Percentiles rank a stretch among this genome's conserved stretches.
phyloP scores from a whole-genome alignment of 2,329 filamentous ascomycete genomes.

The Zopfia rhizophila region DNA sequence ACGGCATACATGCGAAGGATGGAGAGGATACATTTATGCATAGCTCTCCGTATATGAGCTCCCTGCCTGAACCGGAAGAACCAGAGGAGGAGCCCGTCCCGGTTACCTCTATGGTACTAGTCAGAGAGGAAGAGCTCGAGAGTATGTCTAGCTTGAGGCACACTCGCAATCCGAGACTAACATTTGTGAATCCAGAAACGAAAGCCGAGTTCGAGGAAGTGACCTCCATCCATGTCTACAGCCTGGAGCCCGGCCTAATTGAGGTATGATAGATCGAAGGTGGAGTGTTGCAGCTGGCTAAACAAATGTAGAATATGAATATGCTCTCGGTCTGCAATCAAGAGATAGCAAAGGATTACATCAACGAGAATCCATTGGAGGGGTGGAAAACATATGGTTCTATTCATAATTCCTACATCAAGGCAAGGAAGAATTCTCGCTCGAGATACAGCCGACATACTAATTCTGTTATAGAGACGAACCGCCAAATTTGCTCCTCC shows the following conservation, averaged over 20 bases:
- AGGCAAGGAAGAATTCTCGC: conserved; percentile 49
- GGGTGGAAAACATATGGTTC: conserved; percentile 73
- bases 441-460: conserved; percentile 3
- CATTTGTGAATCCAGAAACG: conserved; percentile 61
- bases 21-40: conserved; percentile 75
- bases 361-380: conserved; percentile 68
- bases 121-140: conserved; percentile 77
- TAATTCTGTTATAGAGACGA: conserved; percentile 53
- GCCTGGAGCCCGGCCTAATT: conserved; percentile 75
- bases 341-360: conserved; percentile 67
- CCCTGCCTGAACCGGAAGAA: conserved; percentile 63
- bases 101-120: conserved; percentile 71
- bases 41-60: conserved; percentile 74
- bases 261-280: conserved; percentile 61
- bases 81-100: conserved; percentile 60
- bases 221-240: conserved; percentile 86
- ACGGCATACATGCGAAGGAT: conserved; percentile 56
- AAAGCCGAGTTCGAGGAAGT: conserved; percentile 77
- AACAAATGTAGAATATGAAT: conserved; percentile 67
- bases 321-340: conserved; percentile 75
- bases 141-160: conserved; percentile 56
- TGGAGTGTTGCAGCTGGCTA: neutral
- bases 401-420: conserved; percentile 77
- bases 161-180: conserved; percentile 22
- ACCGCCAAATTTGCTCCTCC: conserved; percentile 50